Evolutionary conservation across 768 basidiomycete species (phyloP), one percentile per base, ranked within the genome.

Genomic region (Boletellus sp.): DNA sequence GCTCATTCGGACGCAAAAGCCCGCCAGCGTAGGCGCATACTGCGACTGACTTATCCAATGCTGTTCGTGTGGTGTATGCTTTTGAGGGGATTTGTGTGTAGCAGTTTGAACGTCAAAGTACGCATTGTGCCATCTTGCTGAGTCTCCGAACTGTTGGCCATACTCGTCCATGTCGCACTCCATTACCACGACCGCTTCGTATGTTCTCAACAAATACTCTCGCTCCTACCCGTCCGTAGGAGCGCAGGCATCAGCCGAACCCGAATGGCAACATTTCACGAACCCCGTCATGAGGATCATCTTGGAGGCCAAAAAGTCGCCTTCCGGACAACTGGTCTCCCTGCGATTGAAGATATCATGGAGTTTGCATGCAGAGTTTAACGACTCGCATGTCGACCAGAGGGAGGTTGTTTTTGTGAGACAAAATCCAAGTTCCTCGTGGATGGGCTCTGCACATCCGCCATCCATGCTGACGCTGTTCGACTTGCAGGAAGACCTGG

Each of bases 11-110:
- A 55, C 45, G 31, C 51, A 33, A 22, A 57, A 92, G 90, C 85
- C 90, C 48, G 90, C 90, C 41, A 90, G 77, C 61, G 70, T 83
- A 44, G 90, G 90, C 22, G 90, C 89, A 19, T 91, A 88, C 70
- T 86, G 84, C 60, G 90, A 93, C 67, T 92, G 60, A 23, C n/a
- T 54, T 31, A 10, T 23, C 35, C 23, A 34, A 39, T 1, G 35
- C 6, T 44, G 15, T 2, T 35, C 13, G 15, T 35, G 20, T 51
- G 39, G 42, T 48, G 42, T 50, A 42, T 49, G 41, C 28, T 28
- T 8, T 36, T 31, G 37, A 13, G 41, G 32, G 19, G 19, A 8
- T 35, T 19, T 33, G 13, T 47, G 47, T 59, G 37, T 50, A 59
- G 36, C 38, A 47, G 24, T n/a, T 12, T n/a, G n/a, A n/a, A n/a